Base-by-base conservation (phyloP, 2,329 filamentous ascomycete genomes). In the Hymenoscyphus infarciens region DNA sequence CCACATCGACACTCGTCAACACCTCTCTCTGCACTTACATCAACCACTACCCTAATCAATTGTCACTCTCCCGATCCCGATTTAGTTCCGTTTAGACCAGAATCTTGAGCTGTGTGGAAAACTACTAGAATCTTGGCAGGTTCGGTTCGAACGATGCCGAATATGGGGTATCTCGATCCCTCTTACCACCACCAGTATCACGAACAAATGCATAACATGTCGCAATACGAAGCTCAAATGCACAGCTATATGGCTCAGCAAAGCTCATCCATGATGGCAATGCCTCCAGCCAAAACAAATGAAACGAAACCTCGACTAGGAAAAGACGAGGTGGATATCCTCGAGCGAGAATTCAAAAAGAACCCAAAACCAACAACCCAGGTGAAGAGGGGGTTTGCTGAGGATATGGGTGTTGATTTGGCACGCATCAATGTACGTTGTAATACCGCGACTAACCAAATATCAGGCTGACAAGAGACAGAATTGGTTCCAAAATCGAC, bases 401-500 rank as follows among this genome's bases (percentile, higher is more conserved):
- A 87, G 67, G 77, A 80, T 6, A 85, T 88, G 78, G 79, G 81
- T 59, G 82, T 87, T n/a, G 85, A 87, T 66, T 80, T 85, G 67
- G 81, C 85, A 19, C 80, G 85, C 66, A 87, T 88, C 67, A 88
- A 88, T 70, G 85, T 87, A 75, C 68, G 76, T 76, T 86, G 27
- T 83, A 86, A 15, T 69, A 77, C 78, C 39, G 33, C 27, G 22
- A 52, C 35, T 29, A n/a, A 31, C 52, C n/a, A 35, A 22, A 19
- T 56, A 19, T 25, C 13, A 53, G 62, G 56, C 79, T 70, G 79
- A 73, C 29, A 19, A 19, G 6, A 39, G 38, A 29, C 60, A 88
- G 85, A 88, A 88, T 71, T 88, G 86, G 86, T 88, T 88, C 70
- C 86, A 88, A 68, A 88, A 88, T 71, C 79, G 86, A 63, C 80